These are phyloP conservation scores for Candida coquimbonensis DNA, from an alignment of 805 yeast species.

Conservation along the genomic window DNA sequence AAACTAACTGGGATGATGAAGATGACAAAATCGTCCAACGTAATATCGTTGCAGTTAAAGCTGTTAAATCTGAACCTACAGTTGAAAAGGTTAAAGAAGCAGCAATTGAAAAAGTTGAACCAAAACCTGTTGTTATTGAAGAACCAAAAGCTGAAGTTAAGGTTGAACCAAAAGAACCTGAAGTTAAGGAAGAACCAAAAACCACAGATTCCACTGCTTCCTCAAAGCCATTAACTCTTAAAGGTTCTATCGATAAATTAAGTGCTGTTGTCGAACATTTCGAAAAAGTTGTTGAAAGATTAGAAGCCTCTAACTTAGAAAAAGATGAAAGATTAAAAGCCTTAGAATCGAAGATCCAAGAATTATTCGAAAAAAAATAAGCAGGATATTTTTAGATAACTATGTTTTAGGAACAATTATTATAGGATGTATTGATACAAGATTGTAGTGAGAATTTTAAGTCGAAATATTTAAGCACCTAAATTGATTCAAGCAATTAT, in stretches of 20 bases:
- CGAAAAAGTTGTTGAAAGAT: constrained; percentile 46
- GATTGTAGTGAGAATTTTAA: too few relatives aligned
- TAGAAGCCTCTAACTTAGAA: constrained; percentile 48
- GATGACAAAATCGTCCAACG: constrained; percentile 15
- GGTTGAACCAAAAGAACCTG: constrained; percentile 8
- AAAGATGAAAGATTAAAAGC: constrained; percentile 56
- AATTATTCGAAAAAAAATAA: constrained; percentile 35
- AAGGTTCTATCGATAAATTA: constrained; percentile 64
- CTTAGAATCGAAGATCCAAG: constrained; percentile 57
- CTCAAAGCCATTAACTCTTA: constrained; percentile 51
- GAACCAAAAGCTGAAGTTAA: constrained; percentile 12
- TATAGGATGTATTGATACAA: neutral
- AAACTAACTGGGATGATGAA: constrained; percentile 32
- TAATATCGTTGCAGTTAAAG: constrained; percentile 8
- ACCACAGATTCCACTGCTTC: constrained; percentile 7
- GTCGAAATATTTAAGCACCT: too few relatives aligned
- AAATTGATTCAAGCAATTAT: too few relatives aligned
- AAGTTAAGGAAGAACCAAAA: constrained; percentile 6
- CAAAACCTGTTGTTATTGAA: constrained; percentile 5
- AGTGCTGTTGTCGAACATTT: constrained; percentile 49
- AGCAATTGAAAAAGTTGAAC: neutral
- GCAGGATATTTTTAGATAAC: too few relatives aligned
- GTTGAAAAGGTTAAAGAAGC: constrained; percentile 5
- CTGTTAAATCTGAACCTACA: constrained; percentile 4
- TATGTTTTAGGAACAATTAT: neutral